phyloP scores from a whole-genome alignment of 441 rosid species.

The Geranium incanum region DNA sequence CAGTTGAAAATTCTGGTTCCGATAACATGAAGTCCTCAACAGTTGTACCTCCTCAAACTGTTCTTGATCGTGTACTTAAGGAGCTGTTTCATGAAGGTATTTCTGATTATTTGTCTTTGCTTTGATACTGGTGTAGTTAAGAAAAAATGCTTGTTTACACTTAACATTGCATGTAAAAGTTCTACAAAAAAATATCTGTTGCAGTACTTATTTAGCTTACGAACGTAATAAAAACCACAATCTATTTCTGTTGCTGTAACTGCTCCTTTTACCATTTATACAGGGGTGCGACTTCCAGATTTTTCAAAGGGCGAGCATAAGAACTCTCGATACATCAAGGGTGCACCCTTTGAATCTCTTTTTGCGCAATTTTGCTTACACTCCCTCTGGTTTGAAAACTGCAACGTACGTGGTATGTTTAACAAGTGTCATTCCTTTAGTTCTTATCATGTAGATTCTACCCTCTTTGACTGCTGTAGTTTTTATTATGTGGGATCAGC shows the following conservation, averaged over 20 bases:
- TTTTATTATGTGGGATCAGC: slow-evolving; percentile 42
- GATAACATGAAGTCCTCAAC: slow-evolving; percentile 60
- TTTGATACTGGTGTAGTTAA: neutral
- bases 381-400: slow-evolving; percentile 83
- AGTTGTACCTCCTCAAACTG: slow-evolving; percentile 81
- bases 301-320: slow-evolving; percentile 55
- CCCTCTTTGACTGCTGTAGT: slow-evolving; percentile 19
- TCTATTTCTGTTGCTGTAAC: neutral
- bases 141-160: neutral
- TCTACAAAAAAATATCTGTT: neutral
- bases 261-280: neutral
- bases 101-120: slow-evolving; percentile 11
- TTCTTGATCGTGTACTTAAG: slow-evolving; percentile 85
- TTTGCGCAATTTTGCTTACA: slow-evolving; percentile 85
- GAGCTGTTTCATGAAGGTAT: slow-evolving; percentile 88
- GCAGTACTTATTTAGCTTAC: slow-evolving; percentile 2
- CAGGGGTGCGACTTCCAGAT: slow-evolving; percentile 50
- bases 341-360: slow-evolving; percentile 74
- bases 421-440: slow-evolving; percentile 14
- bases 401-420: slow-evolving; percentile 85
- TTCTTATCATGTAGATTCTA: slow-evolving; percentile 13
- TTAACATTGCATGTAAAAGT: neutral
- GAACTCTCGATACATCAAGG: slow-evolving; percentile 77
- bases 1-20: slow-evolving; percentile 71
- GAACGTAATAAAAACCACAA: neutral